Conservation (phyloP, 2,329 filamentous ascomycete genomes). For the Xylariales sp. region DNA sequence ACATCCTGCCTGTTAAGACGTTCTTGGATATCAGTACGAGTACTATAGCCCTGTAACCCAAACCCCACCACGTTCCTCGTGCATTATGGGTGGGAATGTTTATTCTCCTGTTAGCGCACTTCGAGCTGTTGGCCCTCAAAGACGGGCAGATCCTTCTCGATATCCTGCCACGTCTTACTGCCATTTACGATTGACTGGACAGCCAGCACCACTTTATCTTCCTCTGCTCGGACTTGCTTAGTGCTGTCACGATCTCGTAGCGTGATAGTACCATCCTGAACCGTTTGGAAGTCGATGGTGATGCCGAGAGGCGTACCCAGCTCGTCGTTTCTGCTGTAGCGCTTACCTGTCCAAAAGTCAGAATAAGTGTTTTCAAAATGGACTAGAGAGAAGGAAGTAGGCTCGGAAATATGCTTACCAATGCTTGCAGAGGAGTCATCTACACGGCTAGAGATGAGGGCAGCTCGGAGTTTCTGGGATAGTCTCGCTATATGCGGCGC, state of each 20-base stretch:
- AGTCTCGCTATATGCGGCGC: conserved; percentile 69
- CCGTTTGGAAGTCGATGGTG: conserved; percentile 92
- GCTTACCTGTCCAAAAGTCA: no score
- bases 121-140: conserved; percentile 74
- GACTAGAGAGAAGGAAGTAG: no score
- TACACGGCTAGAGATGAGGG: conserved; percentile 77
- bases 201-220: conserved; percentile 74
- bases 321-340: conserved; percentile 92
- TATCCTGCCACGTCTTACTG: conserved; percentile 58
- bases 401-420: no score
- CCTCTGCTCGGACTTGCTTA: conserved; percentile 79
- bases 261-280: conserved; percentile 82
- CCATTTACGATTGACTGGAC: conserved; percentile 47
- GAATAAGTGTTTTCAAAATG: no score
- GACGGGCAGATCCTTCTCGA: conserved; percentile 72
- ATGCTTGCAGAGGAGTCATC: conserved; percentile 91
- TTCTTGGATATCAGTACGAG: no score
- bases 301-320: conserved; percentile 90
- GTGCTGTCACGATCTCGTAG: conserved; percentile 88
- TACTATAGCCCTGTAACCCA: no score
- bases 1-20: no score
- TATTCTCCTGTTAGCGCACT: no score
- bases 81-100: no score
- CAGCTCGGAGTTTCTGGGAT: conserved; percentile 68
- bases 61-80: no score